These are phyloP conservation scores for Arthrobotrys sphaeroides DNA, from an alignment of 2,329 filamentous ascomycete genomes.

Conservation along the genomic window DNA sequence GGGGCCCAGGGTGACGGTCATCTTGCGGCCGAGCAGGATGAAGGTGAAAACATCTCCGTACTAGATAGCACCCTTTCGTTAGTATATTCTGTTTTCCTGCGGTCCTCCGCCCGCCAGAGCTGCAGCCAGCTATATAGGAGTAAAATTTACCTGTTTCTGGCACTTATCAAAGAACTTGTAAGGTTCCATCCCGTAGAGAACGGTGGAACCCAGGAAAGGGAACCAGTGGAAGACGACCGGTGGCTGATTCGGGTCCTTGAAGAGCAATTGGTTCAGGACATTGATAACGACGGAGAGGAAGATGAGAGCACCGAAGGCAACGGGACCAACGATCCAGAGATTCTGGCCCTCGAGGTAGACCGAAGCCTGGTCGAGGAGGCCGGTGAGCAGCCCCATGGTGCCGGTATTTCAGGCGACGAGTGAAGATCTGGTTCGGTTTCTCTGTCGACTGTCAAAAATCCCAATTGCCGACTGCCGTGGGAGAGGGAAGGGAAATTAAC, in stretches of 20 bases:
- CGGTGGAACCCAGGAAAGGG: conserved; percentile 85
- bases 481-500: not conserved
- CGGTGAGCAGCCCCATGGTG: conserved; percentile 43
- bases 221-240: conserved; percentile 84
- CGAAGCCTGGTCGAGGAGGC: conserved; percentile 42
- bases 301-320: conserved; percentile 31
- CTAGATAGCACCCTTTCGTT: conserved; percentile 63
- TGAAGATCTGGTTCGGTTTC: not conserved
- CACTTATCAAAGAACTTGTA: conserved; percentile 81
- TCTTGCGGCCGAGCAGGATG: conserved; percentile 85
- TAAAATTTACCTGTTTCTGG: conserved; percentile 74
- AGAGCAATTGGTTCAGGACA: conserved; percentile 79
- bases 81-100: not conserved
- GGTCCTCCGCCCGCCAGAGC: not conserved
- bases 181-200: conserved; percentile 94
- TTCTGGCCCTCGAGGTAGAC: conserved; percentile 49
- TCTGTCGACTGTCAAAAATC: no score
- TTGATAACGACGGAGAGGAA: conserved; percentile 74
- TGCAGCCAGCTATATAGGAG: not conserved
- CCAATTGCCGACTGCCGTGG: conserved; percentile 1
- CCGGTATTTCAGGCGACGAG: not conserved
- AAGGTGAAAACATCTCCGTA: conserved; percentile 93
- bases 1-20: conserved; percentile 84
- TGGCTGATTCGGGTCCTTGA: conserved; percentile 83
- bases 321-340: conserved; percentile 35